Evolutionary conservation across 495 filamentous ascomycete species (phyloP).

Genomic region (Amorphotheca resinae): DNA sequence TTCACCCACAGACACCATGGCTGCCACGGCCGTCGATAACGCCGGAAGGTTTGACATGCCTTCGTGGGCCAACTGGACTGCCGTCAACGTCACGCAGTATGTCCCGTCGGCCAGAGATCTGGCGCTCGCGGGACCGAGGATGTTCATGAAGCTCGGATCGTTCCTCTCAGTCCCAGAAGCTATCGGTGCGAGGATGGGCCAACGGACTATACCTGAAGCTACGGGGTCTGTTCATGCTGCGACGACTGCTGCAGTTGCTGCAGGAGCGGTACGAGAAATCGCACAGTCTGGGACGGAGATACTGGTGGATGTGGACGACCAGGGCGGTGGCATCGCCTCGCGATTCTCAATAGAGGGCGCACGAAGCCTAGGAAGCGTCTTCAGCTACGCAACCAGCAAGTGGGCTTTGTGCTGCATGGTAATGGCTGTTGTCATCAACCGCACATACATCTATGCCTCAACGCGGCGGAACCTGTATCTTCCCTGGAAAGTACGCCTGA

Average conservation of each 20-base stretch:
- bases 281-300: slow-evolving; percentile 25
- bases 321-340: slow-evolving; percentile 24
- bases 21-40: slow-evolving; percentile 7
- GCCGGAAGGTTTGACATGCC: slow-evolving; percentile 7
- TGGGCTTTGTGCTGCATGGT: slow-evolving; percentile 85
- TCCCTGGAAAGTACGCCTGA: slow-evolving; percentile 55
- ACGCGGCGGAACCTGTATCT: slow-evolving; percentile 64
- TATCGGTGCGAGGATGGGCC: slow-evolving; percentile 38
- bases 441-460: slow-evolving; percentile 86
- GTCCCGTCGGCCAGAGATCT: slow-evolving; percentile 34
- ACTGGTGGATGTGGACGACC: slow-evolving; percentile 21
- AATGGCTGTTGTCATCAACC: slow-evolving; percentile 78
- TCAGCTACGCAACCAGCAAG: slow-evolving; percentile 82
- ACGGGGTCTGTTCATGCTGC: slow-evolving; percentile 24
- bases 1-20: slow-evolving; percentile 11
- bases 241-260: slow-evolving; percentile 27
- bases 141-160: slow-evolving; percentile 48
- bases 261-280: slow-evolving; percentile 18
- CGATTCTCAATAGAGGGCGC: slow-evolving; percentile 38
- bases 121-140: slow-evolving; percentile 46
- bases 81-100: slow-evolving; percentile 20
- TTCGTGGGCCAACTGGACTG: slow-evolving; percentile 21
- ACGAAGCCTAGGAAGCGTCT: slow-evolving; percentile 65
- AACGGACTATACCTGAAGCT: slow-evolving; percentile 47
- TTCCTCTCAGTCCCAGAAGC: slow-evolving; percentile 47